Evolutionary conservation across 257 asterid species (phyloP).

Genomic region (Solanum piurae): DNA sequence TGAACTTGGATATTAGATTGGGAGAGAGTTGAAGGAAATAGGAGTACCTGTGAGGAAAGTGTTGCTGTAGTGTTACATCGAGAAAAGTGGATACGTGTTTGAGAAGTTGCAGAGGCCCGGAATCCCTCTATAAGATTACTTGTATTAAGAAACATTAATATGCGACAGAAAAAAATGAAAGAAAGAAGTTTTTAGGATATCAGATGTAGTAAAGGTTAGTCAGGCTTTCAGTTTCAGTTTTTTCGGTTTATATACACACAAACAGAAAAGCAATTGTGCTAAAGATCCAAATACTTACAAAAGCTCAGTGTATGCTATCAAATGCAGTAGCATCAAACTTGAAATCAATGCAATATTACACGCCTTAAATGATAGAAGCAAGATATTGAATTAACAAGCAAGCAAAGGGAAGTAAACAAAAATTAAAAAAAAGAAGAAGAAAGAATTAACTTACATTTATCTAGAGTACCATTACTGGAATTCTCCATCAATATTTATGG

Average conservation of each 20-base stretch:
- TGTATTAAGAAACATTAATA: background rate
- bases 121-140: background rate
- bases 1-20: too few species aligned
- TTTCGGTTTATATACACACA: background rate
- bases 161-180: background rate
- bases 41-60: too few species aligned
- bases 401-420: background rate
- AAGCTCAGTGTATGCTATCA: background rate
- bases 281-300: background rate
- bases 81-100: too few species aligned
- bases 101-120: too few species aligned
- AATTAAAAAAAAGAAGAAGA: background rate
- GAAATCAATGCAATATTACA: too few species aligned
- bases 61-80: too few species aligned
- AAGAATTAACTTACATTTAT: background rate
- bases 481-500: background rate
- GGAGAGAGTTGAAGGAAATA: too few species aligned
- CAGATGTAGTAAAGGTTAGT: background rate
- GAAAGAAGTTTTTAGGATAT: background rate
- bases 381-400: background rate
- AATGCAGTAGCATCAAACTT: background rate
- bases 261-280: background rate
- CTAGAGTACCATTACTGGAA: background rate
- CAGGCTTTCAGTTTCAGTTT: background rate
- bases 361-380: too few species aligned